A percentile compares a stretch with the other conserved stretches of the same genome.
These are phyloP conservation scores for Tolypocladium album DNA, from an alignment of 2,329 filamentous ascomycete species.

Conservation along the genomic window DNA sequence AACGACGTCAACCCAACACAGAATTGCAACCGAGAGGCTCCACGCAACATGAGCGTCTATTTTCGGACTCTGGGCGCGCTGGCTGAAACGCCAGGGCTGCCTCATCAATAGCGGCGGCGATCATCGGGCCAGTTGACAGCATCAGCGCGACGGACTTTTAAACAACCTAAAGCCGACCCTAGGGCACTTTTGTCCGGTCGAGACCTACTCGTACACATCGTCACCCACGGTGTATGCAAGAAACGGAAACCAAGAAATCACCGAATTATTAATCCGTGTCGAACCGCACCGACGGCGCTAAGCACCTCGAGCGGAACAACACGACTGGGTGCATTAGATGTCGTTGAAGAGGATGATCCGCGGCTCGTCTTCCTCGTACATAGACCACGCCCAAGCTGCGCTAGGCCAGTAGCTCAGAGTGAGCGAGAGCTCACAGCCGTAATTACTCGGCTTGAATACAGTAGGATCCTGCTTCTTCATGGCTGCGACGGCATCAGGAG, in stretches of 20 bases:
- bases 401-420: conserved; percentile 24
- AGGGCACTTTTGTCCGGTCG: background rate
- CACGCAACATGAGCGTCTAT: background rate
- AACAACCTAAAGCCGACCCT: background rate
- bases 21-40: background rate
- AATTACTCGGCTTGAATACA: conserved; percentile 26
- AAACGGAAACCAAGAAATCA: background rate
- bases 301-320: background rate
- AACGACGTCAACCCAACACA: background rate
- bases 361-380: conserved; percentile 21
- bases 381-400: conserved; percentile 27
- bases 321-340: conserved; percentile 9
- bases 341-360: conserved; percentile 25
- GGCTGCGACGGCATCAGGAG: conserved; percentile 41
- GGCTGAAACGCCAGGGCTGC: background rate
- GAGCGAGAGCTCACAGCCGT: conserved; percentile 18
- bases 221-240: background rate
- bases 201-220: background rate
- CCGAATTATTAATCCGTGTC: background rate
- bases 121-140: background rate
- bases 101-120: background rate
- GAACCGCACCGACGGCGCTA: background rate
- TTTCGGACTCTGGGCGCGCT: too few relatives aligned
- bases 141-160: background rate
- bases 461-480: conserved; percentile 16